A percentile compares a stretch with the other conserved stretches of the same genome.
Conservation (phyloP, 2,329 filamentous ascomycete species). For the Neurospora crassa region DNA sequence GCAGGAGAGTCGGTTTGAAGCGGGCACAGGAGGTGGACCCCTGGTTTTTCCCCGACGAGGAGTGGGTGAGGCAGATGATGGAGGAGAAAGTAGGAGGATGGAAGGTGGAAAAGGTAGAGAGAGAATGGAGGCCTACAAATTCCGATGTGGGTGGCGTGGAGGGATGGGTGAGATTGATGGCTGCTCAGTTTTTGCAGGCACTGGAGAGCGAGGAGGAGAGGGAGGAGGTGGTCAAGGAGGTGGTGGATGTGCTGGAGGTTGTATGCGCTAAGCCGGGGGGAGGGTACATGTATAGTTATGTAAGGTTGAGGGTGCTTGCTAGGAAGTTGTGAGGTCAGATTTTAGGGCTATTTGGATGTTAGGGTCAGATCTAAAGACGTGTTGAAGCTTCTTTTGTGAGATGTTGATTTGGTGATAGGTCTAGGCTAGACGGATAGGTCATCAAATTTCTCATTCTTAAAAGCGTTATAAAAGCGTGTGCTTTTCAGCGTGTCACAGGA, state of each 20-base stretch:
- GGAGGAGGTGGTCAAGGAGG: conserved; percentile 44
- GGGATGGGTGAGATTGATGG: conserved; percentile 59
- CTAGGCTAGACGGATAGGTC: not conserved
- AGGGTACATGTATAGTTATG: conserved; percentile 45
- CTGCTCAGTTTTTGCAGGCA: conserved; percentile 45
- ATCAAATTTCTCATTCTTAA: not conserved
- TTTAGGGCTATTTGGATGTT: not conserved
- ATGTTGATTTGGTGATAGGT: not conserved
- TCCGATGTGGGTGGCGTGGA: conserved; percentile 50
- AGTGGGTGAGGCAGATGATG: conserved; percentile 39
- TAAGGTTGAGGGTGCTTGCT: conserved; percentile 41
- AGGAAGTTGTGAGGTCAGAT: conserved; percentile 10
- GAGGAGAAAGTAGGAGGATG: conserved; percentile 37
- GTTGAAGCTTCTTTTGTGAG: not conserved
- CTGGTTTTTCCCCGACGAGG: conserved; percentile 64
- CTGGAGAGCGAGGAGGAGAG: conserved; percentile 34
- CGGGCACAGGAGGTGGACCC: conserved; percentile 42
- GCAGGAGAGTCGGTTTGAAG: conserved; percentile 40
- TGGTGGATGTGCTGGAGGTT: conserved; percentile 42
- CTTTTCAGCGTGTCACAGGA: not conserved
- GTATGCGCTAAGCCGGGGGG: conserved; percentile 48
- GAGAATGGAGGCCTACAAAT: conserved; percentile 55
- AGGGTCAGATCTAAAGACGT: not conserved
- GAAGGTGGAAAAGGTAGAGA: conserved; percentile 43
- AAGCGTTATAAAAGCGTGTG: not conserved